Base-by-base conservation (phyloP, 2,329 filamentous ascomycete species). In the Coniochaeta sp. region DNA sequence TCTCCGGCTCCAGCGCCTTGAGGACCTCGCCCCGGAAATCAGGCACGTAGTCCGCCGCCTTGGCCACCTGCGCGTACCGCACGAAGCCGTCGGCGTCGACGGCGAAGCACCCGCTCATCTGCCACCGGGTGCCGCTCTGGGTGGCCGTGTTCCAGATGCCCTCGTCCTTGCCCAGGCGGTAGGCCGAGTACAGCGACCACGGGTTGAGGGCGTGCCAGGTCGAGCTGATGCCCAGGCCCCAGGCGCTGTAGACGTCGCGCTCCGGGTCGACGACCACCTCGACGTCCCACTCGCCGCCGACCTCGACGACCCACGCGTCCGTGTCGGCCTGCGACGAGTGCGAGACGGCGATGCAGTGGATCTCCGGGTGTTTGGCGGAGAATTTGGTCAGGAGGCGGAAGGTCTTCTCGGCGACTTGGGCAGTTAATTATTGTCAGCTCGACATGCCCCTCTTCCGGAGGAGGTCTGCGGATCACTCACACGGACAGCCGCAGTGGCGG, bases 401-500 rank as follows among this genome's bases (percentile, higher is more conserved):
- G 14, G 81, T 82, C 70, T 89, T 89, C 69, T 89, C 87, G 16
- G 87, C 86, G 70, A 89, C 87, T 89, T n/a, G n/a, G n/a, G n/a
- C n/a, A n/a, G 38, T 40, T 17, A 34, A n/a, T n/a, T 19, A 16
- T 19, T 40, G 38, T 40, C 16, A 40, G 38, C 17, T n/a, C 38
- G n/a, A 40, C 38, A 12, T 36, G 34, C 12, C 34, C 38, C n/a
- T 58, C n/a, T n/a, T n/a, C n/a, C n/a, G n/a, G n/a, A n/a, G n/a
- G n/a, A n/a, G n/a, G n/a, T n/a, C n/a, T n/a, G n/a, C n/a, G 28
- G 26, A 22, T 17, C 3, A 72, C 80, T 69, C 80, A 89, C 88
- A 90, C 12, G 88, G 88, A 74, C 88, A 90, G 36, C 88, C 89
- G 69, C 88, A 91, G 70, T 91, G 88, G 36, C 89, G 79, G 6